Conservation (phyloP, 306 rosid genomes). For the Alnus glutinosa region DNA sequence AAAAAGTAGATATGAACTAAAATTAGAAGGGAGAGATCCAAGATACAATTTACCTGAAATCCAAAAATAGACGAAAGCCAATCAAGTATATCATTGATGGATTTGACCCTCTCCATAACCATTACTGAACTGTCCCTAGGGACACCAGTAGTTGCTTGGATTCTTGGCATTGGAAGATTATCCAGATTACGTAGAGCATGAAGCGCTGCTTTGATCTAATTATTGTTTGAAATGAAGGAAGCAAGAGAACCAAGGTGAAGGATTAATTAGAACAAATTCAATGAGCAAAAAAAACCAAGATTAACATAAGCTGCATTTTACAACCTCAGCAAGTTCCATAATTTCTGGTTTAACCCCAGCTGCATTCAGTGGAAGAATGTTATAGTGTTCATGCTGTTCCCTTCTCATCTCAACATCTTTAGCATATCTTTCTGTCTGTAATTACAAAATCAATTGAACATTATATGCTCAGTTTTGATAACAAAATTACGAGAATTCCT, state of each 20-base stretch:
- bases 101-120: slow-evolving; percentile 53
- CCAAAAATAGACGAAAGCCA: slow-evolving; percentile 85
- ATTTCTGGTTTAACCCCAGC: slow-evolving; percentile 81
- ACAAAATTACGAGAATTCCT: slow-evolving; percentile 11
- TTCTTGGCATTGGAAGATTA: slow-evolving; percentile 72
- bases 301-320: background rate
- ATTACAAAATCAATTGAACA: slow-evolving; percentile 28
- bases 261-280: background rate
- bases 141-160: slow-evolving; percentile 35
- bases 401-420: slow-evolving; percentile 62
- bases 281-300: background rate
- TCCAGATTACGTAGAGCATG: slow-evolving; percentile 59
- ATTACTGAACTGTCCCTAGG: slow-evolving; percentile 39
- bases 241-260: slow-evolving; percentile 13
- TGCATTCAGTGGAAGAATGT: slow-evolving; percentile 87
- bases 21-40: slow-evolving; percentile 11
- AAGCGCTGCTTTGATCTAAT: slow-evolving; percentile 80
- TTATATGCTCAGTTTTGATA: slow-evolving; percentile 7
- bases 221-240: slow-evolving; percentile 19
- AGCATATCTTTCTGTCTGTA: slow-evolving; percentile 65
- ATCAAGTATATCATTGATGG: slow-evolving; percentile 83
- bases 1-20: slow-evolving; percentile 5
- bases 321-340: slow-evolving; percentile 93
- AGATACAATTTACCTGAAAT: slow-evolving; percentile 70
- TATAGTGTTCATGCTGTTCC: slow-evolving; percentile 67